A percentile compares a stretch with the other conserved stretches of the same genome.
These are phyloP conservation scores for Seiridium cupressi DNA, from an alignment of 2,329 filamentous ascomycete genomes.

Conservation along the genomic window DNA sequence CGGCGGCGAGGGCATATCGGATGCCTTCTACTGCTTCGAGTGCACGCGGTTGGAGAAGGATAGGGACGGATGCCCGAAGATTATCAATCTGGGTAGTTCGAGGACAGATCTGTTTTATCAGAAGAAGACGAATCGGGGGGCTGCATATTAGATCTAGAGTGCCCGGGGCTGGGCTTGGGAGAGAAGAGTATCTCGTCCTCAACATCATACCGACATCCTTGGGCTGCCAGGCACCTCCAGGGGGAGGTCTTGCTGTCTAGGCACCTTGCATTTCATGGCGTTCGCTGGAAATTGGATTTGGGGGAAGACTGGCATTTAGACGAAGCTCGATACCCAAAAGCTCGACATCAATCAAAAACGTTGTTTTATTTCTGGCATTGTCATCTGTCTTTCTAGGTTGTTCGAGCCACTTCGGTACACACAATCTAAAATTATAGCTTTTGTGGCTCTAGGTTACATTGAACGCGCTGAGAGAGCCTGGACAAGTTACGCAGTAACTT, in stretches of 20 bases:
- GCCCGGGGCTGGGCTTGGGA: slow-evolving; percentile 53
- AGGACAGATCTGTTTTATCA: slow-evolving; percentile 80
- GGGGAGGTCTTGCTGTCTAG: neutral
- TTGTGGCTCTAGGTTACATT: too few relatives aligned
- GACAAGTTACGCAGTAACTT: too few relatives aligned
- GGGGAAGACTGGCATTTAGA: neutral
- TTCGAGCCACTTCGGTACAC: too few relatives aligned
- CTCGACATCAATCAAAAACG: neutral
- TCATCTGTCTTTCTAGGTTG: too few relatives aligned
- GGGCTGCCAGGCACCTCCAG: too few relatives aligned
- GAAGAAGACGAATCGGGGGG: slow-evolving; percentile 62
- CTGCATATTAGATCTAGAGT: slow-evolving; percentile 49
- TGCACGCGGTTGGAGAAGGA: slow-evolving; percentile 97
- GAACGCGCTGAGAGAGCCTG: too few relatives aligned
- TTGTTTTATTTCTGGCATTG: neutral
- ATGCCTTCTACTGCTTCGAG: slow-evolving; percentile 99
- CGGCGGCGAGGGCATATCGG: slow-evolving; percentile 95
- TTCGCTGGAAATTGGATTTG: neutral
- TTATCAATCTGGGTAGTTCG: slow-evolving; percentile 95
- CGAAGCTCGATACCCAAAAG: slow-evolving; percentile 7
- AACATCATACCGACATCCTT: too few relatives aligned
- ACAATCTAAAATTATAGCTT: too few relatives aligned
- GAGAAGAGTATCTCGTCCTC: too few relatives aligned
- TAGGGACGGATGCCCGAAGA: slow-evolving; percentile 96
- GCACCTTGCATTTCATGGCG: neutral